These are phyloP conservation scores for Babesia microti DNA, from an alignment of 169 alveolate species.

Conservation along the genomic window DNA sequence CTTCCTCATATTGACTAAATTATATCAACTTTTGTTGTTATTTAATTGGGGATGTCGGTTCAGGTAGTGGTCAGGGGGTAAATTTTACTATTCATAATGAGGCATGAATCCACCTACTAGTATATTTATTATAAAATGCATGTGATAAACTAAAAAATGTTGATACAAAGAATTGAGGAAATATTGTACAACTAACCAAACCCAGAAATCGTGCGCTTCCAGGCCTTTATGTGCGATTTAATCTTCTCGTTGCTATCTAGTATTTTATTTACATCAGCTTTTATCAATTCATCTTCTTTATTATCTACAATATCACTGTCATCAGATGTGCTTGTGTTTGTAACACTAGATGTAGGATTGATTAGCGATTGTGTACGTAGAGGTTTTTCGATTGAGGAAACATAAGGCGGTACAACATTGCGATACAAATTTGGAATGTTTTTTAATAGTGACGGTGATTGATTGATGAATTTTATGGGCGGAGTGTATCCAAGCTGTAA, in stretches of 20 bases:
- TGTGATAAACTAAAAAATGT: background rate
- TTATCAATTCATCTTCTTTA: constrained; percentile 2
- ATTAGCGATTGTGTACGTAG: background rate
- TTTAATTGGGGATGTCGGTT: background rate
- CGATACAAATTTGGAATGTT: too few relatives aligned
- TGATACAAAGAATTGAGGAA: background rate
- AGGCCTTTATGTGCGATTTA: too few relatives aligned
- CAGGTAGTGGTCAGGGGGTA: too few relatives aligned
- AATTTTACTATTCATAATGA: too few relatives aligned
- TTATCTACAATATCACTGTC: background rate
- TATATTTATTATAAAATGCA: too few relatives aligned
- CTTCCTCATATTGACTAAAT: constrained; percentile 78
- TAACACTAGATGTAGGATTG: constrained; percentile 2
- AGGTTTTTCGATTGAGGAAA: constrained; percentile 13
- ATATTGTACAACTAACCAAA: too few relatives aligned
- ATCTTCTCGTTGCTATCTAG: too few relatives aligned
- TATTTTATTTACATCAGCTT: too few relatives aligned
- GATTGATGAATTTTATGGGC: constrained; percentile 49
- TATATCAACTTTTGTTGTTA: background rate
- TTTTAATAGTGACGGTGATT: too few relatives aligned
- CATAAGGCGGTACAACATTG: too few relatives aligned
- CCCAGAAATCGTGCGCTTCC: too few relatives aligned
- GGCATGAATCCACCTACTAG: too few relatives aligned
- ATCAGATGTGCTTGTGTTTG: background rate
- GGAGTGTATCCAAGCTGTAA: constrained; percentile 67